A percentile compares a stretch with the other conserved stretches of the same genome.
Conservation (phyloP, 2,329 filamentous ascomycete species). For the Mariannaea sp. region DNA sequence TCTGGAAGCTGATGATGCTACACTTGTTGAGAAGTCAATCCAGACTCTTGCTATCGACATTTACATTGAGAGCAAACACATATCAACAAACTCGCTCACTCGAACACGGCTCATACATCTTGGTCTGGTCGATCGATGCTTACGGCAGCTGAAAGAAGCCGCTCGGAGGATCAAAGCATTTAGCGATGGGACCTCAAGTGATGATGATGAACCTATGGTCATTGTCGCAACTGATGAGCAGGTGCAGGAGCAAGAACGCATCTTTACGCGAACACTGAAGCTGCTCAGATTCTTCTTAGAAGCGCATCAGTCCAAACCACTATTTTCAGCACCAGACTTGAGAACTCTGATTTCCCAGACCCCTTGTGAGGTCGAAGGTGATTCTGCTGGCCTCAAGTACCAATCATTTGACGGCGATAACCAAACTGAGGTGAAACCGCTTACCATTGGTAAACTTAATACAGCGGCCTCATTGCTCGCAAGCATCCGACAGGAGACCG, state of each 20-base stretch:
- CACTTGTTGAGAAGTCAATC: constrained; percentile 71
- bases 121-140: constrained; percentile 72
- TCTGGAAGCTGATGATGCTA: constrained; percentile 66
- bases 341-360: constrained; percentile 57
- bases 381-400: constrained; percentile 70
- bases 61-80: constrained; percentile 66
- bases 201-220: constrained; percentile 59
- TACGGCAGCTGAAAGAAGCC: constrained; percentile 69
- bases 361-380: constrained; percentile 62
- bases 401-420: constrained; percentile 70
- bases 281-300: constrained; percentile 71
- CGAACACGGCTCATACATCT: constrained; percentile 66
- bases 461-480: constrained; percentile 72
- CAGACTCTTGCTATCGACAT: constrained; percentile 70
- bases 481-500: constrained; percentile 69
- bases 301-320: constrained; percentile 64
- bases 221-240: constrained; percentile 55
- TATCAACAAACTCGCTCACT: constrained; percentile 54
- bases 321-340: constrained; percentile 63
- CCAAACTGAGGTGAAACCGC: constrained; percentile 62
- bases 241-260: constrained; percentile 55
- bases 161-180: constrained; percentile 58
- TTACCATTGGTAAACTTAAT: constrained; percentile 72
- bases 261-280: constrained; percentile 70
- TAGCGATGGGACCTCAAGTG: constrained; percentile 48